These are phyloP conservation scores for Claviceps sp. DNA, from an alignment of 2,329 filamentous ascomycete species.

Conservation along the genomic window DNA sequence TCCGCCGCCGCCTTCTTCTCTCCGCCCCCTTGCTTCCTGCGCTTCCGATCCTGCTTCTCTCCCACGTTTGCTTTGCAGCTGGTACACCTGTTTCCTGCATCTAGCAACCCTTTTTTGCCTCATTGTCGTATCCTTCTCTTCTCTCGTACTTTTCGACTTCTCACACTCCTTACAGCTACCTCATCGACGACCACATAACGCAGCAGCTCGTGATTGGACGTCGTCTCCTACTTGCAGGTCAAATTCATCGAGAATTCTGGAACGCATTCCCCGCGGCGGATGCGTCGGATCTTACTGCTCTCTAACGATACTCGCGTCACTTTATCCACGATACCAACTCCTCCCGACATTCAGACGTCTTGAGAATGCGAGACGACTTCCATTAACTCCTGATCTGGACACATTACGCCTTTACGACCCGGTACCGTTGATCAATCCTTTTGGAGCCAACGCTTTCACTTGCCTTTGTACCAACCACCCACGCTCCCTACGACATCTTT, in stretches of 20 bases:
- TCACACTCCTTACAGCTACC: background rate
- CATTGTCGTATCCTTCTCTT: background rate
- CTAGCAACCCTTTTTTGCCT: background rate
- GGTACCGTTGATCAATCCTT: background rate
- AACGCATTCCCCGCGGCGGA: background rate
- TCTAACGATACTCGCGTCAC: background rate
- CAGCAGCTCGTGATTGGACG: background rate
- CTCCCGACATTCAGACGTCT: background rate
- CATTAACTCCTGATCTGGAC: background rate
- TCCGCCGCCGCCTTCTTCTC: background rate
- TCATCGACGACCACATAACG: background rate
- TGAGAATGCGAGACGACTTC: slow-evolving; percentile 3
- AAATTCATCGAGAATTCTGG: background rate
- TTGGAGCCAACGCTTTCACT: background rate
- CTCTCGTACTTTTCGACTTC: background rate
- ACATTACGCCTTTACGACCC: background rate
- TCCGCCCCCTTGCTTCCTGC: background rate
- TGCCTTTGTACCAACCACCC: background rate
- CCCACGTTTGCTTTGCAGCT: background rate
- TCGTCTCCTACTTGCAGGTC: background rate
- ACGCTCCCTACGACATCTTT: background rate
- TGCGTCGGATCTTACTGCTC: background rate
- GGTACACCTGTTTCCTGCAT: background rate
- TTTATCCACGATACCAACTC: background rate
- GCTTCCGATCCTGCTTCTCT: background rate